Evolutionary conservation across 2,329 filamentous ascomycete genomes (phyloP).

Genomic region (Colletotrichum sp.): DNA sequence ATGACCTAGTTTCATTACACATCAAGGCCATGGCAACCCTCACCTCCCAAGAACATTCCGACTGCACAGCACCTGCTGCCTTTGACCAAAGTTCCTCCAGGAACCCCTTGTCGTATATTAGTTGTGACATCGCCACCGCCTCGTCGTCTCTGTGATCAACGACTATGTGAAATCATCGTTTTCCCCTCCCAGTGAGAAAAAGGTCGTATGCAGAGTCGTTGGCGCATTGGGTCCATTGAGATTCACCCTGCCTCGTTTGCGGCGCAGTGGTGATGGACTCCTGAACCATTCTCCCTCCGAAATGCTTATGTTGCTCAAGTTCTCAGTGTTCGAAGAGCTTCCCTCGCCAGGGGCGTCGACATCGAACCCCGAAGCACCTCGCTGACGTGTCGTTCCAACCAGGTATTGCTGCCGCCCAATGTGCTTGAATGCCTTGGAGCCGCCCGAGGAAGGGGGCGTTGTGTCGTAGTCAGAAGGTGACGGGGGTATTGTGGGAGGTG

Average conservation of each 20-base stretch:
- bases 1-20: background rate
- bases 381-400: background rate
- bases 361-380: background rate
- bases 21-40: background rate
- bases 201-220: background rate
- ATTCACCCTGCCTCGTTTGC: background rate
- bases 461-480: conserved; percentile 28
- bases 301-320: background rate
- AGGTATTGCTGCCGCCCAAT: background rate
- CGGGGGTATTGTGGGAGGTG: background rate
- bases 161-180: background rate
- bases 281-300: conserved; percentile 25
- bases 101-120: background rate
- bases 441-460: conserved; percentile 11
- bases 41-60: background rate
- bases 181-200: background rate
- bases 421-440: background rate
- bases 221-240: background rate
- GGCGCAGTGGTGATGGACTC: conserved; percentile 23
- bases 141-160: background rate
- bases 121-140: background rate
- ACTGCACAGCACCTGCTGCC: background rate
- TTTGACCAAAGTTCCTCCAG: background rate
- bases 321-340: background rate
- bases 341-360: background rate